Conservation (phyloP, 2,329 filamentous ascomycete species). For the Emergomyces orientalis region DNA sequence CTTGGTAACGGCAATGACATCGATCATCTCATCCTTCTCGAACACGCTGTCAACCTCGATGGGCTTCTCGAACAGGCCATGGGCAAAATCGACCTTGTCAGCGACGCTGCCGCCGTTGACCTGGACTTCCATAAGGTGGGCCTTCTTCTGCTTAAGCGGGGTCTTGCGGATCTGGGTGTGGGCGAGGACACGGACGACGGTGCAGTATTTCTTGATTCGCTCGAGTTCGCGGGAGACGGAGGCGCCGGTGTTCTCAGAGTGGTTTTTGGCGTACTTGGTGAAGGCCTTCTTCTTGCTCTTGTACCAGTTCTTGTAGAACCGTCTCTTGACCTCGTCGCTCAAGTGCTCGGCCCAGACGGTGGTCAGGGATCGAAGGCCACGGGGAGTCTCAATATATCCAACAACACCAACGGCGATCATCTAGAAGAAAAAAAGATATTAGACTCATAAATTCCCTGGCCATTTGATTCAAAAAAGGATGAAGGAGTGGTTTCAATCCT, state of each 20-base stretch:
- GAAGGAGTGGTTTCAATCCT: slow-evolving; percentile 53
- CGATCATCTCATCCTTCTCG: slow-evolving; percentile 99
- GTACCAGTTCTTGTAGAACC: slow-evolving; percentile 99
- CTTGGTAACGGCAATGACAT: slow-evolving; percentile 99
- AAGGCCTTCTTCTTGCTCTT: slow-evolving; percentile 99
- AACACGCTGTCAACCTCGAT: slow-evolving; percentile 89
- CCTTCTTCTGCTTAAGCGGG: slow-evolving; percentile 99
- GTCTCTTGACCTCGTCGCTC: slow-evolving; percentile 96
- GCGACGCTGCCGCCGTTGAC: slow-evolving; percentile 93
- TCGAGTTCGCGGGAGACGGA: slow-evolving; percentile 95
- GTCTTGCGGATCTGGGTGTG: slow-evolving; percentile 99
- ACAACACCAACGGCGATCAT: slow-evolving; percentile 99
- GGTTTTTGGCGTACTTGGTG: slow-evolving; percentile 99
- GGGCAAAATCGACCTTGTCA: slow-evolving; percentile 94
- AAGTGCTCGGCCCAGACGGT: slow-evolving; percentile 99
- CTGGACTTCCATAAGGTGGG: slow-evolving; percentile 99
- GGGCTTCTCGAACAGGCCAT: slow-evolving; percentile 98
- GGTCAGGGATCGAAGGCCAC: slow-evolving; percentile 96
- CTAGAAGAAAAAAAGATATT: slow-evolving; percentile 43
- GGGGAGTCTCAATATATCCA: slow-evolving; percentile 99
- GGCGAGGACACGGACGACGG: slow-evolving; percentile 95
- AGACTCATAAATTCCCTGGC: neutral
- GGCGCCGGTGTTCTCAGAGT: slow-evolving; percentile 84
- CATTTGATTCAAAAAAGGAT: neutral
- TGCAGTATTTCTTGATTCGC: slow-evolving; percentile 99